phyloP scores from a whole-genome alignment of 169 alveolate species.

The Plasmodium malariae region DNA sequence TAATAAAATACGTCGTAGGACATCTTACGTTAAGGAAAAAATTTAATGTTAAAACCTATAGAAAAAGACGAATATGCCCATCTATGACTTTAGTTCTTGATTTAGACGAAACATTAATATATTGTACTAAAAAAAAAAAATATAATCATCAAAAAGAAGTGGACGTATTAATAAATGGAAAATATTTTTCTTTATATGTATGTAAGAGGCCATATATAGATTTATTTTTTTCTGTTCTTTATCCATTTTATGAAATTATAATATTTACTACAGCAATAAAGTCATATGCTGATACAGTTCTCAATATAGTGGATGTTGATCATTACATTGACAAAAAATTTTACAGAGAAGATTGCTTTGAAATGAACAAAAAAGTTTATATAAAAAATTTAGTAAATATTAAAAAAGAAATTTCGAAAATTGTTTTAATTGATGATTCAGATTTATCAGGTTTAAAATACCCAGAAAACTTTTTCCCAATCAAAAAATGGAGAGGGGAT shows the following conservation, averaged over 20 bases:
- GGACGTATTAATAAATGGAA: conserved; percentile 74
- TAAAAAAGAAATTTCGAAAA: conserved; percentile 79
- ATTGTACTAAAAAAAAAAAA: conserved; percentile 56
- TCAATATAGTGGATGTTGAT: conserved; percentile 78
- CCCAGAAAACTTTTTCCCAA: conserved; percentile 82
- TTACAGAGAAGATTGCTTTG: conserved; percentile 80
- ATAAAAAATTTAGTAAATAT: conserved; percentile 77
- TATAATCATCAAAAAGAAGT: conserved; percentile 58
- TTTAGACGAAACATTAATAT: conserved; percentile 83
- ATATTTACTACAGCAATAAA: conserved; percentile 76
- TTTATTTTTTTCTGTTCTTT: conserved; percentile 70
- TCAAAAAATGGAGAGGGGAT: conserved; percentile 87
- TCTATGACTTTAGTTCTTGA: conserved; percentile 82
- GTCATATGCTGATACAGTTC: conserved; percentile 79
- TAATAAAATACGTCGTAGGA: conserved; percentile 8
- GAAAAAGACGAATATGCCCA: conserved; percentile 51
- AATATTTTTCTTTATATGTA: conserved; percentile 65
- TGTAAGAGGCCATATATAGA: conserved; percentile 83
- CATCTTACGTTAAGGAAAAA: conserved; percentile 9
- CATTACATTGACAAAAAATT: conserved; percentile 80
- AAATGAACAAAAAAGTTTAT: conserved; percentile 58
- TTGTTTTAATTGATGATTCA: conserved; percentile 77
- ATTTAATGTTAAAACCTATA: conserved; percentile 26
- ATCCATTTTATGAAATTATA: conserved; percentile 80
- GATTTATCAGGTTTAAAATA: conserved; percentile 71